Base-by-base conservation (phyloP, 2,329 filamentous ascomycete species). In the Aspergillus arachidicola region DNA sequence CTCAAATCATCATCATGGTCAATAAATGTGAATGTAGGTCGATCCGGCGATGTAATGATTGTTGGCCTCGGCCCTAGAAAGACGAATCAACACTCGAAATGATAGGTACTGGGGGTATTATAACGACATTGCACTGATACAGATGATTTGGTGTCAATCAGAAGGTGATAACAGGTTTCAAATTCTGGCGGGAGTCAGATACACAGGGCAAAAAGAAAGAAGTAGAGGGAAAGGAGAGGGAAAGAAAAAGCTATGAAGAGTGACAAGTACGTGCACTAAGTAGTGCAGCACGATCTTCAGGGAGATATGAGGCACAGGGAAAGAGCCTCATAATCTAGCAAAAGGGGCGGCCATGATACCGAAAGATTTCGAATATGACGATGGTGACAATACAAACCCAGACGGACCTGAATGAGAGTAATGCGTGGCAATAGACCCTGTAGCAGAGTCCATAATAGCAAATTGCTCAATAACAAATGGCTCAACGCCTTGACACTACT, bases 11-110 rank as follows among this genome's bases (percentile, higher is more conserved):
- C 75, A 63, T 78, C 74, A 59, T 80, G 77, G 63, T 78, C 76
- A 62, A 80, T 79, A 64, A 80, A 80, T 26, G 78, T 79, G 53
- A 77, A 80, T 6, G 72, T 74, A 16, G 72, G 76, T 55, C 64
- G 69, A 65, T 76, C 71, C 58, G 69, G 66, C 45, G 67, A 64
- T 26, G 68, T 56, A 43, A 65, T 55, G 32, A 68, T 50, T 64
- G 65, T 68, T 36, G 71, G 60, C 55, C 63, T 41, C 14, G 54
- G 32, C 28, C 26, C 59, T 61, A 41, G 23, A 36, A 38, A 36
- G 34, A 45, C 41, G 6, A 12, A 45, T 56, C n/a, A 61, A 53
- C 23, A 28, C 23, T 50, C 12, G 46, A 50, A 50, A 50, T 26
- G 6, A 50, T 12, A 19, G 23, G 46, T 4, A 28, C 23, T 16